Evolutionary conservation across 257 asterid genomes (phyloP), one percentile per base, ranked within the genome.

Genomic region (Salvia rosmarinus): DNA sequence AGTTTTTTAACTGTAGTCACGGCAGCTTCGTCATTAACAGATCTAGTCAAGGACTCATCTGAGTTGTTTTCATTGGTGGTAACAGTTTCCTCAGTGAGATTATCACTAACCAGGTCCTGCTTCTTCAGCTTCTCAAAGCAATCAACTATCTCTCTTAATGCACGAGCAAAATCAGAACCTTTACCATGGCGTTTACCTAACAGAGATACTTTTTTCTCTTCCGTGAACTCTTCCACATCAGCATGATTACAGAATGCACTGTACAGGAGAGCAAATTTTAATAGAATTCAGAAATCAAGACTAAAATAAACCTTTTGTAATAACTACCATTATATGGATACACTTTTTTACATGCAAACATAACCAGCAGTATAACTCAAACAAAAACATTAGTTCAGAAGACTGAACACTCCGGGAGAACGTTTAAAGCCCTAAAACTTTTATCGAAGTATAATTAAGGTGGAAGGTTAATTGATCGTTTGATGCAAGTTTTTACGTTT

Each of bases 191-290:
- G 96, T 79, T 83, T 90, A 10, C 85, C 92, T 72, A 89, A 72
- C 68, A 94, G 95, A 75, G 86, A 87, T 43, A 72, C 79, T 79
- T 89, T 91, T 75, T 86, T 91, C 81, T 87, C 98, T 84, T 94
- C 98, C 0, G 97, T 89, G 76, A 94, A 94, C 64, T 91, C 92
- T 83, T 91, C 98, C 54, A 94, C 85, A 77, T 94, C 98, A 72
- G 77, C 91, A 76, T 94, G 97, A 82, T 83, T 89, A 78, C 98
- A 94, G 81, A 89, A 83, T 70, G 92, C 97, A 81, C 98, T 94
- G 90, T 17, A 71, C 39, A 73, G 75, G 58, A 64, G 67, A 28
- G 64, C 47, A 71, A 71, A 43, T 28, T 21, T 68, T 69, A 72
- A 37, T 49, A 74, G 42, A 52, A 46, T 8, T 54, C 50, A 74